A percentile compares a stretch with the other conserved stretches of the same genome.
phyloP scores from a whole-genome alignment of 345 rosid species.

The Psidium friedrichsthalianum region DNA sequence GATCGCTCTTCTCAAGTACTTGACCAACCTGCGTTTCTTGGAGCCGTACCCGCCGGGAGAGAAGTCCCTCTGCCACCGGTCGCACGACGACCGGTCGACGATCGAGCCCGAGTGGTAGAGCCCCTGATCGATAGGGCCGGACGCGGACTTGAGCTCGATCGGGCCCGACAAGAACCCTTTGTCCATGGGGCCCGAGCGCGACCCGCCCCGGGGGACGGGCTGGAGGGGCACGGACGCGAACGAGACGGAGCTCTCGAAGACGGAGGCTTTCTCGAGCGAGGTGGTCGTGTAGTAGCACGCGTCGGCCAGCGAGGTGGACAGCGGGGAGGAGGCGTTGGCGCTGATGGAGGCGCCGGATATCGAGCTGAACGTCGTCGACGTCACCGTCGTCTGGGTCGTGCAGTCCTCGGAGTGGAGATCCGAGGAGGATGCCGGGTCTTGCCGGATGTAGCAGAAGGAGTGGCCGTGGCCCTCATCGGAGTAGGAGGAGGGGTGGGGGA shows the following conservation, averaged over 20 bases:
- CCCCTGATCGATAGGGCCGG: conserved; percentile 37
- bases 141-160: conserved; percentile 28
- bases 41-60: conserved; percentile 33
- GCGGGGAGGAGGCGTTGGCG: conserved; percentile 78
- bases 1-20: conserved; percentile 32
- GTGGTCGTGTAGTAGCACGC: conserved; percentile 20
- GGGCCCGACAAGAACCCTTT: conserved; percentile 27
- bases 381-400: not conserved
- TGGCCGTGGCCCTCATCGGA: conserved; percentile 60
- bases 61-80: conserved; percentile 4
- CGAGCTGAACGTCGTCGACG: conserved; percentile 40
- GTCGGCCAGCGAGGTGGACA: conserved; percentile 41
- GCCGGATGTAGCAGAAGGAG: conserved; percentile 71
- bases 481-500: conserved; percentile 1
- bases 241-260: conserved; percentile 81
- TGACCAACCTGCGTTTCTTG: conserved; percentile 24
- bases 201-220: conserved; percentile 54
- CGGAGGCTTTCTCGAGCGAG: conserved; percentile 42
- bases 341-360: conserved; percentile 95
- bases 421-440: conserved; percentile 33
- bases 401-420: conserved; percentile 13
- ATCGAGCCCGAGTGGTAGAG: not conserved
- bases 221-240: conserved; percentile 79
- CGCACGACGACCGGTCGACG: not conserved
- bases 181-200: conserved; percentile 48